Percentiles rank a stretch among this genome's conserved stretches.
Evolutionary conservation across 2,329 filamentous ascomycete species (phyloP).

Genomic region (Exutisphaerella laricina): DNA sequence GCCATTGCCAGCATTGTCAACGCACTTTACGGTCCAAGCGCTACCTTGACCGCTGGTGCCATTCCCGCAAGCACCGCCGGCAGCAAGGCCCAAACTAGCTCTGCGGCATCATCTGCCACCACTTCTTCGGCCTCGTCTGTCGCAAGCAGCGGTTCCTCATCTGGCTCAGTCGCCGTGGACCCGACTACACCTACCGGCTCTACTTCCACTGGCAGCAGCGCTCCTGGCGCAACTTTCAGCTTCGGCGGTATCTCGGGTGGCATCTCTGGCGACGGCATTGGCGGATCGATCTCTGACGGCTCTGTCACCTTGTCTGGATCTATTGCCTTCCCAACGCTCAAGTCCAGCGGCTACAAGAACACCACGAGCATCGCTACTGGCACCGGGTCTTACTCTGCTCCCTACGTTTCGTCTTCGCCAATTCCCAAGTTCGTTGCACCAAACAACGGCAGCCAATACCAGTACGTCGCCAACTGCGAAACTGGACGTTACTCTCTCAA

Average conservation of each 20-base stretch:
- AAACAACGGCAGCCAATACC: constrained; percentile 44
- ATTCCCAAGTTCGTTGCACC: background rate
- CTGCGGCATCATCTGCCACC: background rate
- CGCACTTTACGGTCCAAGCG: constrained; percentile 48
- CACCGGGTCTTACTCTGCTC: background rate
- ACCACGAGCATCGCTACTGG: constrained; percentile 27
- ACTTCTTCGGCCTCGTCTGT: background rate
- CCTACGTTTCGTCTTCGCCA: background rate
- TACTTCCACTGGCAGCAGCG: background rate
- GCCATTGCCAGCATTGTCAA: constrained; percentile 47
- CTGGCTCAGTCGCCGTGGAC: constrained; percentile 7
- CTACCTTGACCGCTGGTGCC: constrained; percentile 15
- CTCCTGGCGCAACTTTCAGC: background rate
- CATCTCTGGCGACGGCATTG: background rate
- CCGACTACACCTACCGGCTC: constrained; percentile 4
- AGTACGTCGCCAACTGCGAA: constrained; percentile 65
- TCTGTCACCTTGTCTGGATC: background rate
- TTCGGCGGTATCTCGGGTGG: background rate
- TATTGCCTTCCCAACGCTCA: background rate
- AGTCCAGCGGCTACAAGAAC: constrained; percentile 33
- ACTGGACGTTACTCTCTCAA: constrained; percentile 56
- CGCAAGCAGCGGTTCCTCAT: background rate
- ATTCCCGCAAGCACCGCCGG: constrained; percentile 15
- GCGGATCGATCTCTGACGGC: background rate
- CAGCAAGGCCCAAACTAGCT: background rate